Evolutionary conservation across 1,284 basidiomycete species (phyloP).

Genomic region (Chondrostereum purpureum): DNA sequence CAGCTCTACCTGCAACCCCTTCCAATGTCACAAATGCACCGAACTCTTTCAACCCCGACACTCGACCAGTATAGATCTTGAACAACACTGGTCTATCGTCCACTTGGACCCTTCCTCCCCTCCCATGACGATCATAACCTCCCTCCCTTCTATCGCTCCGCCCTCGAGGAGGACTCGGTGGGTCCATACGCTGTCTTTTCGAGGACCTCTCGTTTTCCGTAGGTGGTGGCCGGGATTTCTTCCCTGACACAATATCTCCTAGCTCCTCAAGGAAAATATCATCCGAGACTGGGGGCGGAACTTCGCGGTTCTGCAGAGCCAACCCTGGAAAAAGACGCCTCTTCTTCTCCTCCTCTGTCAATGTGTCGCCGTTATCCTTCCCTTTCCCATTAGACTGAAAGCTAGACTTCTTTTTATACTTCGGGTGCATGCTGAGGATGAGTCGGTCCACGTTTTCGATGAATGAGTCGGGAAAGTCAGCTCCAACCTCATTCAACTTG

Average conservation of each 20-base stretch:
- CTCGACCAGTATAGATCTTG: conserved; percentile 91
- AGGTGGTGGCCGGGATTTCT: conserved; percentile 44
- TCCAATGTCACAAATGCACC: conserved; percentile 91
- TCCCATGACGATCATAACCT: conserved; percentile 31
- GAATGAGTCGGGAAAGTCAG: conserved; percentile 86
- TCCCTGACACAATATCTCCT: conserved; percentile 82
- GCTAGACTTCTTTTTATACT: conserved; percentile 75
- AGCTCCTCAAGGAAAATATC: conserved; percentile 75
- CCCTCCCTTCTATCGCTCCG: conserved; percentile 35
- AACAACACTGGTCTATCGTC: conserved; percentile 87
- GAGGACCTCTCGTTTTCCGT: conserved; percentile 43
- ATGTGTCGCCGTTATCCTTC: conserved; percentile 25
- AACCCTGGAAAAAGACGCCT: conserved; percentile 89
- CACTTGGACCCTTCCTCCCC: conserved; percentile 35
- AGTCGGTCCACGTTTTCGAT: conserved; percentile 91
- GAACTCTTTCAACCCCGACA: conserved; percentile 88
- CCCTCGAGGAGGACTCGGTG: conserved; percentile 29
- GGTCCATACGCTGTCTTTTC: conserved; percentile 53
- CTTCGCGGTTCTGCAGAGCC: conserved; percentile 75
- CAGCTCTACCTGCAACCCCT: conserved; percentile 77
- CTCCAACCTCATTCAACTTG: conserved; percentile 76
- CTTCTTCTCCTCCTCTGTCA: conserved; percentile 67
- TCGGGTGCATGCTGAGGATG: conserved; percentile 92
- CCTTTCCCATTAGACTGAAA: conserved; percentile 36
- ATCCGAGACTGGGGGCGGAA: conserved; percentile 43